Conservation (phyloP, 371 early-diverging fungal genomes). For the Batrachochytrium dendrobatidis region DNA sequence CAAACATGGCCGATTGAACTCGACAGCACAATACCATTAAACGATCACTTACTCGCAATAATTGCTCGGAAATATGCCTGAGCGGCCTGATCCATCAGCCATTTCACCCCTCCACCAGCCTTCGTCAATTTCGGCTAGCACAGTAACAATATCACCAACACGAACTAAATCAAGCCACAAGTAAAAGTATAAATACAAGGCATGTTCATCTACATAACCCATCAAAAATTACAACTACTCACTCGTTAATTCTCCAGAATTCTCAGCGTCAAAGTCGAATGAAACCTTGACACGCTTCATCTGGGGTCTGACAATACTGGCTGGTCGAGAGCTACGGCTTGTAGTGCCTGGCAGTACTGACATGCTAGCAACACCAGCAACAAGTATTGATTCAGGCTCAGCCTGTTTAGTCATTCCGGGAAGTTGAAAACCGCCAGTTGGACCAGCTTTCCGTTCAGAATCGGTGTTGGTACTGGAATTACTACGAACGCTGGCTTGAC, state of each 20-base stretch:
- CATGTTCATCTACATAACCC: neutral
- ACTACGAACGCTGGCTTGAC: no score
- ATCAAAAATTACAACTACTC: neutral
- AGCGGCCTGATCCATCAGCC: conserved; percentile 23
- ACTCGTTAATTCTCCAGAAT: conserved; percentile 36
- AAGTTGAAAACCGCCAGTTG: conserved; percentile 14
- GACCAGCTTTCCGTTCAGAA: neutral
- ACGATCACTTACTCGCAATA: conserved; percentile 25
- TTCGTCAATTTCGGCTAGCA: conserved; percentile 39
- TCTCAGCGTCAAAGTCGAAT: conserved; percentile 43
- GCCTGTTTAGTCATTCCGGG: conserved; percentile 17
- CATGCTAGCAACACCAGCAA: neutral
- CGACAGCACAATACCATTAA: neutral
- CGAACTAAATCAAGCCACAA: conserved; percentile 21
- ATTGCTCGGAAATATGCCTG: conserved; percentile 47
- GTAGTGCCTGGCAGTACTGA: neutral
- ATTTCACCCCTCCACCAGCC: conserved; percentile 52
- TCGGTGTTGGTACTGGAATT: conserved; percentile 5
- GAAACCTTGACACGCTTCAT: conserved; percentile 31
- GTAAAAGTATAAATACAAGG: neutral
- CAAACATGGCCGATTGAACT: neutral
- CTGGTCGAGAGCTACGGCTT: neutral
- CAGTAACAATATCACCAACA: conserved; percentile 40
- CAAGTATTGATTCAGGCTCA: conserved; percentile 3
- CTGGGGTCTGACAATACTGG: neutral